These are phyloP conservation scores for Persicaria maculosa DNA, from an alignment of 148 eudicot species.

Conservation along the genomic window DNA sequence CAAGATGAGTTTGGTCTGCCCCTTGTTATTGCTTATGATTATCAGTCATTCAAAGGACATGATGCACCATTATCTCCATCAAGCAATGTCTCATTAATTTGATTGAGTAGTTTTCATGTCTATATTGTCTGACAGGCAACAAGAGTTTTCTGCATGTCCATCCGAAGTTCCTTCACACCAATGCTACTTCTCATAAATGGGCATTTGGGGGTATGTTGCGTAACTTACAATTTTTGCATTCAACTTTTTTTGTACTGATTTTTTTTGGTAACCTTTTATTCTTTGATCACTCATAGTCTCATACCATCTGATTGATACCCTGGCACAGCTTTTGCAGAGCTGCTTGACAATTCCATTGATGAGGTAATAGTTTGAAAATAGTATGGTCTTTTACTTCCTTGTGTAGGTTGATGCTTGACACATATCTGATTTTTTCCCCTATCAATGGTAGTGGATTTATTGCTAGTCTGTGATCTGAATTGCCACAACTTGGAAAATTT, in stretches of 20 bases:
- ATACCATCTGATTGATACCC: background rate
- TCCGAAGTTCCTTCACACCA: conserved; percentile 88
- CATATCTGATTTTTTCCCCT: background rate
- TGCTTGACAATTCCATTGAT: conserved; percentile 89
- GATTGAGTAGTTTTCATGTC: background rate
- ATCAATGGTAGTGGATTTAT: conserved; percentile 1
- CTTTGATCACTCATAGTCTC: no score
- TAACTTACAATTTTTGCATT: background rate
- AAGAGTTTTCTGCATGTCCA: conserved; percentile 80
- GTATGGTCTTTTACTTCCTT: background rate
- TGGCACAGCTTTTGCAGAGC: conserved; percentile 81
- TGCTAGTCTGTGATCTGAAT: background rate
- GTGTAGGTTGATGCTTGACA: background rate
- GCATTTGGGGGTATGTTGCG: conserved; percentile 71
- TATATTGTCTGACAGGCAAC: conserved; percentile 47
- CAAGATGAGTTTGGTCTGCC: background rate
- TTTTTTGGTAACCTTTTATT: background rate
- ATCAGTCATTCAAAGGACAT: background rate
- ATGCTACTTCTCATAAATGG: conserved; percentile 98
- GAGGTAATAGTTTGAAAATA: conserved; percentile 45
- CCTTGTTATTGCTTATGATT: background rate
- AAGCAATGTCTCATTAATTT: background rate
- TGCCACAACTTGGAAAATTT: background rate
- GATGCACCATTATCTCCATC: background rate
- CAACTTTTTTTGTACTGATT: conserved; percentile 7